These are phyloP conservation scores for Trypethelium eluteriae DNA, from an alignment of 495 filamentous ascomycete genomes.

Conservation along the genomic window DNA sequence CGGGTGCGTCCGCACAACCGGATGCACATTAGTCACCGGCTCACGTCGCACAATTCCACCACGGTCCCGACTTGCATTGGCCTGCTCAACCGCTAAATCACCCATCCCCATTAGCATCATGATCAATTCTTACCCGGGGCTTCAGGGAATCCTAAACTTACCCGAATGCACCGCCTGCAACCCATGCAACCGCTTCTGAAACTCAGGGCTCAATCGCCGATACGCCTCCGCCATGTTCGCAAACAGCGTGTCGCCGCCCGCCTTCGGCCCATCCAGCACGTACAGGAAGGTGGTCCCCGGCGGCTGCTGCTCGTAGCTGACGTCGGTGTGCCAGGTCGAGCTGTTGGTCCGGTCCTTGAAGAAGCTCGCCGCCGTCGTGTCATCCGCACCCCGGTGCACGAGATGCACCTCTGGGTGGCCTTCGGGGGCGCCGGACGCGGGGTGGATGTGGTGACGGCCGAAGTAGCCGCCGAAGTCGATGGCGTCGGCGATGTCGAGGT, in stretches of 20 bases:
- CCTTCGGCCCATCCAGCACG: conserved; percentile 64
- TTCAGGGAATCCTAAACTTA: conserved; percentile 18
- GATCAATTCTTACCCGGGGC: neutral
- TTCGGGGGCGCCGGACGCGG: conserved; percentile 62
- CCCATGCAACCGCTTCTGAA: conserved; percentile 66
- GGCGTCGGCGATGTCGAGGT: conserved; percentile 61
- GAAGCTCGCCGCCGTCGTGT: conserved; percentile 49
- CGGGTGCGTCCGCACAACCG: conserved; percentile 72
- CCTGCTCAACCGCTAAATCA: conserved; percentile 47
- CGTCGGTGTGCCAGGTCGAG: conserved; percentile 77
- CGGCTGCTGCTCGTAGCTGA: conserved; percentile 76
- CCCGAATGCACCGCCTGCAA: conserved; percentile 71
- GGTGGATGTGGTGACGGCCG: conserved; percentile 77
- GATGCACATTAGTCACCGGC: conserved; percentile 63
- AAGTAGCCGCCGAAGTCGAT: conserved; percentile 71
- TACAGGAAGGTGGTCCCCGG: conserved; percentile 80
- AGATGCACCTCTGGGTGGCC: conserved; percentile 70
- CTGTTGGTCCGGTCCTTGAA: conserved; percentile 58
- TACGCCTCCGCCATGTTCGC: conserved; percentile 68
- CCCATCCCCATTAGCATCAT: neutral
- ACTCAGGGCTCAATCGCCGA: conserved; percentile 61
- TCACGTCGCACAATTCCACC: conserved; percentile 62
- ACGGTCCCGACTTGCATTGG: conserved; percentile 45
- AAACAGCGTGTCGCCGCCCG: conserved; percentile 75
- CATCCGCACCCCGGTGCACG: conserved; percentile 64